Percentiles rank a stretch among this genome's conserved stretches.
Conservation (phyloP, 495 filamentous ascomycete genomes). For the Bathelium albidoporum region DNA sequence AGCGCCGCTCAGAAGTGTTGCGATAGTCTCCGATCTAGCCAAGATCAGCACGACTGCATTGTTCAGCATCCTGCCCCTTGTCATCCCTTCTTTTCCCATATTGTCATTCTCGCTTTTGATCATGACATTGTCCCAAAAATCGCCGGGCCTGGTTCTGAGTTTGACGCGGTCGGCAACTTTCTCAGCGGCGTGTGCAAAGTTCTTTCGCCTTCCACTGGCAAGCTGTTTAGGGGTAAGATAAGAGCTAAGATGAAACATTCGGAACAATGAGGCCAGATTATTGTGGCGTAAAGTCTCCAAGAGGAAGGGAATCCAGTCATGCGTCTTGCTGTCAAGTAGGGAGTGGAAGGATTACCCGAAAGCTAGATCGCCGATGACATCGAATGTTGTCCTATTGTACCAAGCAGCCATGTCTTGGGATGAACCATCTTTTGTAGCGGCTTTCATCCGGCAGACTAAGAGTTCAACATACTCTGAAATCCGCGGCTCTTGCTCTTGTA, state of each 20-base stretch:
- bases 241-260: neutral
- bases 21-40: slow-evolving; percentile 14
- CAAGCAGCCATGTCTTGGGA: slow-evolving; percentile 13
- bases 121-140: slow-evolving; percentile 17
- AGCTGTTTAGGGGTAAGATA: slow-evolving; percentile 8
- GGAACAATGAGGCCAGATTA: neutral
- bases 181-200: slow-evolving; percentile 4
- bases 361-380: slow-evolving; percentile 14
- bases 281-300: neutral
- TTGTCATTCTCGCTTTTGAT: slow-evolving; percentile 10
- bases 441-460: slow-evolving; percentile 5
- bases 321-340: slow-evolving; percentile 4
- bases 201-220: slow-evolving; percentile 1
- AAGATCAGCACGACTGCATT: slow-evolving; percentile 9
- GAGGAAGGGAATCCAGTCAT: slow-evolving; percentile 7
- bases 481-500: slow-evolving; percentile 19
- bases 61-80: slow-evolving; percentile 9
- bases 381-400: slow-evolving; percentile 12
- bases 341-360: slow-evolving; percentile 12
- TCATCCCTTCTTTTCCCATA: slow-evolving; percentile 10
- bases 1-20: slow-evolving; percentile 16
- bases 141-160: neutral
- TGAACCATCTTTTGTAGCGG: neutral
- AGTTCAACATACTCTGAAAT: slow-evolving; percentile 18
- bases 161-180: slow-evolving; percentile 9